Evolutionary conservation across 73 alveolate species (phyloP).

Genomic region (Uronychia binucleata): DNA sequence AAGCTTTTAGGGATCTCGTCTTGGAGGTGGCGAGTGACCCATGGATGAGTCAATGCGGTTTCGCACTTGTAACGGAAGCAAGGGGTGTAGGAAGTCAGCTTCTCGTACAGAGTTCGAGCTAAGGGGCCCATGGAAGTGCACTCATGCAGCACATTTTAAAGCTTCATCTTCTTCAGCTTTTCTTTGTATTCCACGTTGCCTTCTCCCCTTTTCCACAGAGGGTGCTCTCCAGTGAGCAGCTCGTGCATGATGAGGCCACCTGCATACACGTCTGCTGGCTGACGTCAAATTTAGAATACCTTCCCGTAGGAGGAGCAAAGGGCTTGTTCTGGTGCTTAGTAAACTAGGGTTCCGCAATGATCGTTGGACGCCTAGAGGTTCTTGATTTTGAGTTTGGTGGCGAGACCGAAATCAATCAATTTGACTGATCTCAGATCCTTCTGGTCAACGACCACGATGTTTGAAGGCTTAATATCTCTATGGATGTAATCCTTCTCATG

Average conservation of each 20-base stretch:
- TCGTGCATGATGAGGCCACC: slow-evolving; percentile 47
- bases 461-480: slow-evolving; percentile 48
- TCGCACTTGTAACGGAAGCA: too few relatives aligned
- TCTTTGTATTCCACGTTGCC: too few relatives aligned
- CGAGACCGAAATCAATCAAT: slow-evolving; percentile 49
- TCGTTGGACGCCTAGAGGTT: slow-evolving; percentile 15
- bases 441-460: slow-evolving; percentile 37
- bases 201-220: slow-evolving; percentile 37
- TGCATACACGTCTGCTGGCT: slow-evolving; percentile 54
- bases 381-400: slow-evolving; percentile 15
- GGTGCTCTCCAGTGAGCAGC: slow-evolving; percentile 39
- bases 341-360: slow-evolving; percentile 47
- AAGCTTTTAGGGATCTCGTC: too few relatives aligned
- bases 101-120: too few relatives aligned
- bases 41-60: too few relatives aligned
- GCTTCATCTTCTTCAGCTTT: too few relatives aligned
- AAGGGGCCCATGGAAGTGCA: too few relatives aligned
- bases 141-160: too few relatives aligned
- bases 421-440: slow-evolving; percentile 25
- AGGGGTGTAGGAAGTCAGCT: too few relatives aligned
- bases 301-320: slow-evolving; percentile 4
- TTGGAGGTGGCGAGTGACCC: too few relatives aligned
- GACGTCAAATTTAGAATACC: slow-evolving; percentile 8
- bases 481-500: slow-evolving; percentile 36
- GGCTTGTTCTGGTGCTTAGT: slow-evolving; percentile 56